phyloP scores from a whole-genome alignment of 495 filamentous ascomycete genomes.

The Lentithecium fluviatile region DNA sequence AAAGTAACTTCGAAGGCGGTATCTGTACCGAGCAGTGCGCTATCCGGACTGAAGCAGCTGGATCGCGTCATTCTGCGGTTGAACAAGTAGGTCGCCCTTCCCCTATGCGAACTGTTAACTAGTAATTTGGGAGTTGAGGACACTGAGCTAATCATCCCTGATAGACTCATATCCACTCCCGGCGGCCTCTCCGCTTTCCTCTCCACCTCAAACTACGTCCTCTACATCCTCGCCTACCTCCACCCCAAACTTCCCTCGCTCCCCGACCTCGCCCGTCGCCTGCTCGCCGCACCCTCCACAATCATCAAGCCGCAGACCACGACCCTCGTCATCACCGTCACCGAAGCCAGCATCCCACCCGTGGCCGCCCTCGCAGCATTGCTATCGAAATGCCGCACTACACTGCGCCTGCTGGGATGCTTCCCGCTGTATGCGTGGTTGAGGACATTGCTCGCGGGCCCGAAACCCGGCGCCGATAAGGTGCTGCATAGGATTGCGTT shows the following conservation, averaged over 20 bases:
- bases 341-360: conserved; percentile 20
- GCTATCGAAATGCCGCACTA: conserved; percentile 40
- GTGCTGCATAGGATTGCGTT: conserved; percentile 40
- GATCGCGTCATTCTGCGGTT: conserved; percentile 39
- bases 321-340: conserved; percentile 17
- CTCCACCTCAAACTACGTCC: conserved; percentile 43
- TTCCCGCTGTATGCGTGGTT: conserved; percentile 42
- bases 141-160: not conserved
- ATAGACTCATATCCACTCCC: conserved; percentile 39
- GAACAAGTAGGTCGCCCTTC: conserved; percentile 43
- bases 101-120: no score
- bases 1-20: conserved; percentile 15
- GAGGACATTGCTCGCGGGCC: conserved; percentile 35
- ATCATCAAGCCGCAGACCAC: conserved; percentile 18
- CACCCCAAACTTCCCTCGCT: conserved; percentile 35
- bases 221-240: conserved; percentile 44
- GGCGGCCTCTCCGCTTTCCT: conserved; percentile 43
- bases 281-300: not conserved
- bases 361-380: conserved; percentile 36
- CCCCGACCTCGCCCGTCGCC: not conserved
- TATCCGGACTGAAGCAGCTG: conserved; percentile 29
- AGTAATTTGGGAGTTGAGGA: not conserved
- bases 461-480: conserved; percentile 37
- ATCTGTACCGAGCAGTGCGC: conserved; percentile 11
- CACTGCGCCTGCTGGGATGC: conserved; percentile 42